A percentile compares a stretch with the other conserved stretches of the same genome.
These are phyloP conservation scores for Nothopassalora personata DNA, from an alignment of 2,329 filamentous ascomycete genomes.

Conservation along the genomic window DNA sequence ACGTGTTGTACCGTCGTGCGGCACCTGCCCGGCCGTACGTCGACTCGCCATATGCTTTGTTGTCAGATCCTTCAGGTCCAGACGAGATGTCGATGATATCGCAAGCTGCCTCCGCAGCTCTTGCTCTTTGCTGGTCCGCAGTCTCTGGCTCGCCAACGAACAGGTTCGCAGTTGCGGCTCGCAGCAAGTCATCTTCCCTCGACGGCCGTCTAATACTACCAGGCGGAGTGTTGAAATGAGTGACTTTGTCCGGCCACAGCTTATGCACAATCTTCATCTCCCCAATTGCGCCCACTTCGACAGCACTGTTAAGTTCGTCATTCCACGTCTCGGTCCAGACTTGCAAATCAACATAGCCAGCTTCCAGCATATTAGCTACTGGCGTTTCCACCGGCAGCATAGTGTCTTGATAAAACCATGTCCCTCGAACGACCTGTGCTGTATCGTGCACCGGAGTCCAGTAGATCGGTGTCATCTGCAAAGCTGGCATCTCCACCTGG, in stretches of 20 bases:
- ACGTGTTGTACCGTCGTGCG: slow-evolving; percentile 60
- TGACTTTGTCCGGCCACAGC: slow-evolving; percentile 69
- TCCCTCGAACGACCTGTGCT: slow-evolving; percentile 73
- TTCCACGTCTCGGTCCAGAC: slow-evolving; percentile 83
- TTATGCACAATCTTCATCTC: slow-evolving; percentile 86
- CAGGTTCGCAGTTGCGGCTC: slow-evolving; percentile 25
- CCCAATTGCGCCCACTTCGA: slow-evolving; percentile 81
- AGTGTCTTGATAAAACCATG: slow-evolving; percentile 96
- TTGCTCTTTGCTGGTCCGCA: slow-evolving; percentile 40
- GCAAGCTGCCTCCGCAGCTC: slow-evolving; percentile 41
- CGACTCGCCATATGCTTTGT: slow-evolving; percentile 44
- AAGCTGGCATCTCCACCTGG: slow-evolving; percentile 72
- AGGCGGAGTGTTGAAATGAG: slow-evolving; percentile 13
- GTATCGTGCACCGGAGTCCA: slow-evolving; percentile 93
- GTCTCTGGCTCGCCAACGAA: slow-evolving; percentile 35
- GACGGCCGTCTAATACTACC: neutral
- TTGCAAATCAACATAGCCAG: slow-evolving; percentile 78
- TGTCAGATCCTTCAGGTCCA: slow-evolving; percentile 42
- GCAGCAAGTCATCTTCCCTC: slow-evolving; percentile 20
- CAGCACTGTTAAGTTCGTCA: slow-evolving; percentile 82
- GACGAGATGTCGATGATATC: slow-evolving; percentile 46
- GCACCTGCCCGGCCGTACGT: slow-evolving; percentile 39
- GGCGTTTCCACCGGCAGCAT: slow-evolving; percentile 83
- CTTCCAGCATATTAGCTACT: slow-evolving; percentile 86
- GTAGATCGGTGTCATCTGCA: slow-evolving; percentile 91